phyloP scores from a whole-genome alignment of 2,329 filamentous ascomycete genomes.

The Periglandula ipomoeae region DNA sequence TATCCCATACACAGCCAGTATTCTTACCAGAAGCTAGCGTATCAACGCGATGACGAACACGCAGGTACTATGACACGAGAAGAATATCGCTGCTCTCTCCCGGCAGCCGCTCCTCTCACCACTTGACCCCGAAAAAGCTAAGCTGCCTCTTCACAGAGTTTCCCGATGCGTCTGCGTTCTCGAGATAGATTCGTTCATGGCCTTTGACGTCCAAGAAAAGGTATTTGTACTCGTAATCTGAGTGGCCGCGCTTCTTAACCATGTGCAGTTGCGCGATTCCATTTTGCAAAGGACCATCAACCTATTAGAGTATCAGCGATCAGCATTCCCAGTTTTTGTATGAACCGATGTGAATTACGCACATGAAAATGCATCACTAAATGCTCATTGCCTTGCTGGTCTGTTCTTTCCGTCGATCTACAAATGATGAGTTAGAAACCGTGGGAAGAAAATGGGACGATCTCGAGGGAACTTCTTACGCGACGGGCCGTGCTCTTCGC shows the following conservation, averaged over 20 bases:
- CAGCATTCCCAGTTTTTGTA: too few relatives aligned
- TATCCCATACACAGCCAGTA: too few relatives aligned
- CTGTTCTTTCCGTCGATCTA: constrained; percentile 59
- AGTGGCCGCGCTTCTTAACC: constrained; percentile 53
- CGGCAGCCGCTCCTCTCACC: constrained; percentile 23
- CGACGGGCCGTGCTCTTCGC: constrained; percentile 56
- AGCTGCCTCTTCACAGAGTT: constrained; percentile 31
- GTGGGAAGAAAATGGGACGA: neutral
- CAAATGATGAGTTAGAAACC: constrained; percentile 1
- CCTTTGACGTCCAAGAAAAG: constrained; percentile 74
- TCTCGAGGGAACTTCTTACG: constrained; percentile 33
- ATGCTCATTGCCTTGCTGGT: constrained; percentile 69
- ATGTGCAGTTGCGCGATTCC: constrained; percentile 74
- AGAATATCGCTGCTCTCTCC: neutral
- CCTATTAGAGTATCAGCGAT: too few relatives aligned
- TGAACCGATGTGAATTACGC: constrained; percentile 25
- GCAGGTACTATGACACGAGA: neutral
- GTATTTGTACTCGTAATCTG: constrained; percentile 69
- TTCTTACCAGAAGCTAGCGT: too few relatives aligned
- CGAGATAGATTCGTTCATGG: constrained; percentile 54
- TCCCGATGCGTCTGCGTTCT: constrained; percentile 43
- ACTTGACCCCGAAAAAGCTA: constrained; percentile 55
- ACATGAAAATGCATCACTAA: constrained; percentile 79
- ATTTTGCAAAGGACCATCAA: constrained; percentile 65
- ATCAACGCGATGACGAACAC: neutral